Base-by-base conservation (phyloP, 2,329 filamentous ascomycete genomes). In the Stagonosporopsis tanaceti region DNA sequence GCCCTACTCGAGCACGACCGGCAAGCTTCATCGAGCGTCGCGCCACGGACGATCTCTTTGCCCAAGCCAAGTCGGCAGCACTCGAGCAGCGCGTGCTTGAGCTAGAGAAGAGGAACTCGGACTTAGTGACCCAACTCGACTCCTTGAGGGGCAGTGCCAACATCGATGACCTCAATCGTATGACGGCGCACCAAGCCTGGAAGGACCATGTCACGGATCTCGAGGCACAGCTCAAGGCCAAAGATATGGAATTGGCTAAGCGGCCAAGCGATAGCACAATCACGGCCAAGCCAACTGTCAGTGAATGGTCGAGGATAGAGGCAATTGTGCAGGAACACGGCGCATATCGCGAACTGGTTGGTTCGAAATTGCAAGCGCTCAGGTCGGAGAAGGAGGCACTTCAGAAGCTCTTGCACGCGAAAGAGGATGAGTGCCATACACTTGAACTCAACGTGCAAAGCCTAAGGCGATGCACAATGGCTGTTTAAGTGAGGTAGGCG, bases 11-110 rank as follows among this genome's bases (percentile, higher is more conserved):
- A 25, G 68, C 63, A 24, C 63, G 73, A 38, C 71, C 73, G 11
- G 62, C 63, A 8, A 72, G 71, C 59, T 61, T 73, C 39, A 60
- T 76, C 32, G 76, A 77, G 57, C 62, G 75, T 22, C 58, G 73
- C 12, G 72, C 66, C 51, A 76, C 73, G 8, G 69, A 70, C 14
- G 77, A 79, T 55, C 69, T 80, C 15, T 80, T 78, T 61, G 76
- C 76, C 11, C 72, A 69, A 0, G 78, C 78, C 34, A 78, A 77
- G 50, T 71, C 74, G 1, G 78, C 77, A 14, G 78, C 78, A 0
- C 67, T 80, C 32, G 76, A 80, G 59, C 78, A 80, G 50, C 71
- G 77, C 14, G 74, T 74, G 14, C 71, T 80, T 15, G 78, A 79
- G 57, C 64, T 79, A 2, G 78, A 80, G 57, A 72, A 73, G 60